Conservation (phyloP, 106 monocot species). For the Dendrobium chrysotoxum region DNA sequence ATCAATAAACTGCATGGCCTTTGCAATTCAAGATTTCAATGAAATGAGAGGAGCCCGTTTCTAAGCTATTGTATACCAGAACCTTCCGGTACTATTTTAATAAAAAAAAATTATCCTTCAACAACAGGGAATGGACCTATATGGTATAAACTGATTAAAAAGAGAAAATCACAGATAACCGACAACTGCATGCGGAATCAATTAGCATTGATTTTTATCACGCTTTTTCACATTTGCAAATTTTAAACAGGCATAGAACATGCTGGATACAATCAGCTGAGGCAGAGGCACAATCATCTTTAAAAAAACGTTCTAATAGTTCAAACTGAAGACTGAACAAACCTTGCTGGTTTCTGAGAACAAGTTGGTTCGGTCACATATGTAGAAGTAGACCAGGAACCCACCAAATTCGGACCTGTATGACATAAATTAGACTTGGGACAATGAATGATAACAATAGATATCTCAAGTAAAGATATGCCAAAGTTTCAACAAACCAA, state of each 20-base stretch:
- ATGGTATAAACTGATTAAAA: not conserved
- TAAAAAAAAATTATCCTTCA: not conserved
- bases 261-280: not conserved
- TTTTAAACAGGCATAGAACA: not conserved
- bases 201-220: not conserved
- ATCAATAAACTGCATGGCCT: not conserved
- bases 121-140: not conserved
- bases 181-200: not conserved
- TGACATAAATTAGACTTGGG: not conserved
- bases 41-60: not conserved
- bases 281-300: not conserved
- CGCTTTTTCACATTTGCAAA: not conserved
- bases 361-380: constrained; percentile 76
- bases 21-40: not conserved
- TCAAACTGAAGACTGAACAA: constrained; percentile 3
- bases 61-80: not conserved
- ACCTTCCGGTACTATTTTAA: not conserved
- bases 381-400: constrained; percentile 62
- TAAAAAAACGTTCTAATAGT: not conserved
- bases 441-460: constrained; percentile 1
- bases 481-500: no score
- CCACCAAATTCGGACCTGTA: constrained; percentile 75
- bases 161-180: not conserved
- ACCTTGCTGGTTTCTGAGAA: constrained; percentile 60
- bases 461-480: not conserved